phyloP scores from a whole-genome alignment of 202 grass and related monocot genomes.

The Dendrocalamus latiflorus region DNA sequence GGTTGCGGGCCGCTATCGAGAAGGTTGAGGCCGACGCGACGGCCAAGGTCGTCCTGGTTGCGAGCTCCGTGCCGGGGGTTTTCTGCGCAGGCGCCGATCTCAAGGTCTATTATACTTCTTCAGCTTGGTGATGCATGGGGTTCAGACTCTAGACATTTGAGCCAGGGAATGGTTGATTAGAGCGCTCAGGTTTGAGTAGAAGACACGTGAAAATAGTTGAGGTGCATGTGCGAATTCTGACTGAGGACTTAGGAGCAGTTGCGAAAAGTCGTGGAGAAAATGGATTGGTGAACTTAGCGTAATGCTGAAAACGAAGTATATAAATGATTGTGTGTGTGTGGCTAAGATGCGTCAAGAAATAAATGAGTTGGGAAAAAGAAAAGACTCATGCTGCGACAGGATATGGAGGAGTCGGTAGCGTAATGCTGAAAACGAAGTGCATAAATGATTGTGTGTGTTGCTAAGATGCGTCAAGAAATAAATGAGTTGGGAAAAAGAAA shows the following conservation, averaged over 20 bases:
- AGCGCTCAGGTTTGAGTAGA: not conserved
- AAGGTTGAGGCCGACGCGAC: conserved; percentile 40
- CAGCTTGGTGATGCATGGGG: not conserved
- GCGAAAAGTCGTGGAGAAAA: not conserved
- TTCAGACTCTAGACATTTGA: not conserved
- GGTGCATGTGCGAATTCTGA: not conserved
- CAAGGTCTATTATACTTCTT: conserved; percentile 48
- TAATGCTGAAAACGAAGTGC: conserved; percentile 17
- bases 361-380: not conserved
- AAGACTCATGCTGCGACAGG: not conserved
- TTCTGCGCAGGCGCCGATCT: conserved; percentile 85
- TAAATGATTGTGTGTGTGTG: not conserved
- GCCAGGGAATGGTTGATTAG: not conserved
- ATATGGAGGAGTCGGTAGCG: not conserved
- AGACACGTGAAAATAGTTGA: not conserved
- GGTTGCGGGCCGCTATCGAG: conserved; percentile 36
- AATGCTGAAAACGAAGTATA: conserved; percentile 17
- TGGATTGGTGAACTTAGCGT: not conserved
- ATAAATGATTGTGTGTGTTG: not conserved
- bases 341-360: not conserved
- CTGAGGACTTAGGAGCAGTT: not conserved
- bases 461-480: not conserved
- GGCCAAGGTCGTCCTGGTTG: conserved; percentile 66
- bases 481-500: not conserved
- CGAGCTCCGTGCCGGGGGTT: conserved; percentile 59